Percentiles rank a stretch among this genome's conserved stretches.
Conservation (phyloP, 2,329 filamentous ascomycete species). For the Fusarium succisae region DNA sequence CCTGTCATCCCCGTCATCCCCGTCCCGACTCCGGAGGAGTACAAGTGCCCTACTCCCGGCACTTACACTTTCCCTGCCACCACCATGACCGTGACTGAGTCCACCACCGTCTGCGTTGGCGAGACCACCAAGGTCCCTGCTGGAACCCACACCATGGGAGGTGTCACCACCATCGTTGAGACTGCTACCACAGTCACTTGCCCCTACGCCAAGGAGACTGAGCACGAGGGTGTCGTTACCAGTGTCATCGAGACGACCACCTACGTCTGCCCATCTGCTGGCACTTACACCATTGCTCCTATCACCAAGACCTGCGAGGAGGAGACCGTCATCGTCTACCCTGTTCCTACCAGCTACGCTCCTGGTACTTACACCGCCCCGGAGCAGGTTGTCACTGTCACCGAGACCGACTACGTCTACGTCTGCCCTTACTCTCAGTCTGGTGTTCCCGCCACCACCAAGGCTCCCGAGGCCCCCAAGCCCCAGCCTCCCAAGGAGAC, state of each 20-base stretch:
- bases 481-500: slow-evolving; percentile 36
- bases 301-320: slow-evolving; percentile 68
- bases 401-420: slow-evolving; percentile 72
- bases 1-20: slow-evolving; percentile 56
- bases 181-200: slow-evolving; percentile 74
- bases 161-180: slow-evolving; percentile 76
- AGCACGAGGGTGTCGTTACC: slow-evolving; percentile 66
- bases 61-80: slow-evolving; percentile 80
- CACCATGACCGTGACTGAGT: slow-evolving; percentile 73
- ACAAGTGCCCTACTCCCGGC: slow-evolving; percentile 71
- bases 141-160: slow-evolving; percentile 75
- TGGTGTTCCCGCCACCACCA: slow-evolving; percentile 45
- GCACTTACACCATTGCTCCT: slow-evolving; percentile 80
- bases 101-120: slow-evolving; percentile 73
- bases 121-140: slow-evolving; percentile 68
- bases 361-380: slow-evolving; percentile 80
- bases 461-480: slow-evolving; percentile 29
- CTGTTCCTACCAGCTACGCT: slow-evolving; percentile 69
- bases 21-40: slow-evolving; percentile 62
- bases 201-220: slow-evolving; percentile 73
- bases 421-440: slow-evolving; percentile 73
- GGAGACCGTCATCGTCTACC: slow-evolving; percentile 69
- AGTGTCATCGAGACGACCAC: slow-evolving; percentile 75
- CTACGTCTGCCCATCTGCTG: slow-evolving; percentile 76
- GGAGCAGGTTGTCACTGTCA: slow-evolving; percentile 73